Base-by-base conservation (phyloP, 495 filamentous ascomycete species). In the Penicillium maclennaniae region DNA sequence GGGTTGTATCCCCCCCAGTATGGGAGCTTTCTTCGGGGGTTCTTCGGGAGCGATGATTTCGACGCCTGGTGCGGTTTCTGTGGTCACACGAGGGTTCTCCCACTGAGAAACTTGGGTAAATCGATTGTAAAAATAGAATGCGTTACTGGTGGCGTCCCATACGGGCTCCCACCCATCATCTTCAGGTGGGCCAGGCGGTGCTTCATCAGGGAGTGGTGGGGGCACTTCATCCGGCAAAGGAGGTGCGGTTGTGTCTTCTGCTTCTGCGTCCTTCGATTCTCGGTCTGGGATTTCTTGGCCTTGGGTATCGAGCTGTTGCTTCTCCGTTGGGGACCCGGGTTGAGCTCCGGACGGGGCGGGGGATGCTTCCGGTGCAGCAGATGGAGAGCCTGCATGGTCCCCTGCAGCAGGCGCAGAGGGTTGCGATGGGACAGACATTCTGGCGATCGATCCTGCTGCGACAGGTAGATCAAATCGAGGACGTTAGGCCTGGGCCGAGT, bases 121-220 rank as follows among this genome's bases (percentile, higher is more conserved):
- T 44, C 85, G 84, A 65, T 96, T 97, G 76, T 88, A 88, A 76
- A 96, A 97, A 72, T 93, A 96, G 66, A 82, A 97, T 9, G 84
- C 79, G 50, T 85, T 77, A 0, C 80, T 79, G 23, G 68, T 80
- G 20, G 77, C 71, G 62, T 95, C 89, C 91, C 91, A 97, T 51
- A 92, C 75, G 21, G 83, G 84, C 45, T 86, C 84, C 92, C 92
- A 97, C 48, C 92, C 92, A 65, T 97, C 92, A 56, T 95, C 89
- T n/a, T 67, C 56, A 21, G 52, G 31, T 44, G 70, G 57, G 12
- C 69, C 67, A 0, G 85, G 78, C 26, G 80, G 79, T 42, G 78
- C 76, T 67, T 79, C 78, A 39, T 69, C 58, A 52, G 80, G 78
- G 44, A 82, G 72, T 21, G 79, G 77, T 40, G 79, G 77, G 27